Percentiles rank a stretch among this genome's conserved stretches.
Evolutionary conservation across 1,284 basidiomycete genomes (phyloP).

Genomic region (Ustilago shanxiensis): DNA sequence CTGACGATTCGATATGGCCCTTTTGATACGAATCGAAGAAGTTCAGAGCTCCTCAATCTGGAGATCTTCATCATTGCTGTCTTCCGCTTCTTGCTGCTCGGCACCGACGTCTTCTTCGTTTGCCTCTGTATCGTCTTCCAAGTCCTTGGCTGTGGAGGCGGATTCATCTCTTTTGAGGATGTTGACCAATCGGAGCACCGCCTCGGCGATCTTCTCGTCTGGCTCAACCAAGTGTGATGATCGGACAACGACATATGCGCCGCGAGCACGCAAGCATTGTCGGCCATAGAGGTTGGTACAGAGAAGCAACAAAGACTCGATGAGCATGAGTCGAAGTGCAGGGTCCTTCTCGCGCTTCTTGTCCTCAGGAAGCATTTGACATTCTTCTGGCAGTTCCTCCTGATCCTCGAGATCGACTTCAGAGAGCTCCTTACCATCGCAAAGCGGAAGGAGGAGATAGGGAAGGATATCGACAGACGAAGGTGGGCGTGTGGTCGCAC

Average conservation of each 20-base stretch:
- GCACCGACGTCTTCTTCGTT: slow-evolving; percentile 49
- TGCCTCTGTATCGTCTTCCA: slow-evolving; percentile 49
- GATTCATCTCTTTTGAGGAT: slow-evolving; percentile 68
- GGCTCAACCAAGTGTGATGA: slow-evolving; percentile 83
- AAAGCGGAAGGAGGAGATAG: slow-evolving; percentile 84
- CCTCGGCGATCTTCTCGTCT: slow-evolving; percentile 76
- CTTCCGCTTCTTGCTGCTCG: slow-evolving; percentile 43
- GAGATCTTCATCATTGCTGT: slow-evolving; percentile 60
- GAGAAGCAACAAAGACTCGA: slow-evolving; percentile 89
- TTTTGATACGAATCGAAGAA: not conserved
- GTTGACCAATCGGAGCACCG: slow-evolving; percentile 67
- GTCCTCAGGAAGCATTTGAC: slow-evolving; percentile 88
- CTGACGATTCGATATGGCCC: too few species aligned
- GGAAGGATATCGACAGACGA: slow-evolving; percentile 68
- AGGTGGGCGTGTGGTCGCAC: slow-evolving; percentile 49
- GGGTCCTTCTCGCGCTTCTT: slow-evolving; percentile 87
- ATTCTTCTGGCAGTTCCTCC: slow-evolving; percentile 83
- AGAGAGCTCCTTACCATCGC: slow-evolving; percentile 84
- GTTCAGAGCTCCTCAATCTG: slow-evolving; percentile 63
- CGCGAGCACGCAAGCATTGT: slow-evolving; percentile 82
- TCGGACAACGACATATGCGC: slow-evolving; percentile 88
- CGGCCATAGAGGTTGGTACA: slow-evolving; percentile 90
- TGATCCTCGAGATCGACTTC: slow-evolving; percentile 77
- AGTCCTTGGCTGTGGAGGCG: slow-evolving; percentile 52
- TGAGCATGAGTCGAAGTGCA: slow-evolving; percentile 82